phyloP scores from a whole-genome alignment of 2,329 filamentous ascomycete species.

The Colletotrichum agaves region DNA sequence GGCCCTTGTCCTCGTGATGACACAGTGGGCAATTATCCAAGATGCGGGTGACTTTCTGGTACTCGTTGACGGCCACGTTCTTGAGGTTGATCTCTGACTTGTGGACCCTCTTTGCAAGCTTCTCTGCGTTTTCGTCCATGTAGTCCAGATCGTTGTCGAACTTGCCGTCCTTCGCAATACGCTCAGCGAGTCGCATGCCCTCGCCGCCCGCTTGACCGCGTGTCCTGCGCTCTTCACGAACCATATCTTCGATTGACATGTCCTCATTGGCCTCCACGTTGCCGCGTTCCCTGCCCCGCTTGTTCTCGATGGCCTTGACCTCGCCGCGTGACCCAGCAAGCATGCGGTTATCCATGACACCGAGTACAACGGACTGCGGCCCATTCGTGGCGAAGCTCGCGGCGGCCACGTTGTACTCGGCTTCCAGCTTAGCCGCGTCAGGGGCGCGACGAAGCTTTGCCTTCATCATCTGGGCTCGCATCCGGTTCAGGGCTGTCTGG shows the following conservation, averaged over 20 bases:
- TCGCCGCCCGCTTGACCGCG: constrained; percentile 82
- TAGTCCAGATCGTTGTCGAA: constrained; percentile 96
- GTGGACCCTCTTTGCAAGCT: constrained; percentile 86
- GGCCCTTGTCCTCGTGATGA: constrained; percentile 83
- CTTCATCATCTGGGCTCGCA: constrained; percentile 96
- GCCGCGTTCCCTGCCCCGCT: constrained; percentile 85
- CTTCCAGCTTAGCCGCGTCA: constrained; percentile 80
- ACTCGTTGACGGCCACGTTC: constrained; percentile 87
- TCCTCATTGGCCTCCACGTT: constrained; percentile 91
- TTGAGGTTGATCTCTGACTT: constrained; percentile 90
- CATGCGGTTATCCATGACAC: constrained; percentile 89
- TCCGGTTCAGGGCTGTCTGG: constrained; percentile 83
- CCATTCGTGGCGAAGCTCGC: constrained; percentile 67
- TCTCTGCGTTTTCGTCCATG: constrained; percentile 94
- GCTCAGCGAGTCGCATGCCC: constrained; percentile 83
- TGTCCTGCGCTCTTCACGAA: constrained; percentile 90
- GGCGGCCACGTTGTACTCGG: constrained; percentile 82
- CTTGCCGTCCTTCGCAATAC: constrained; percentile 91
- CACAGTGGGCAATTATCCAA: constrained; percentile 91
- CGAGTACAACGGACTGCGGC: constrained; percentile 80
- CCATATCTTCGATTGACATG: constrained; percentile 97
- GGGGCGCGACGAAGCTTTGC: constrained; percentile 85
- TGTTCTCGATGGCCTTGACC: constrained; percentile 81
- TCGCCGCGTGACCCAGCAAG: constrained; percentile 79
- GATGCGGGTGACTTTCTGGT: constrained; percentile 87